Conservation (phyloP, 768 basidiomycete species). For the Sporobolomyces phaffii region DNA sequence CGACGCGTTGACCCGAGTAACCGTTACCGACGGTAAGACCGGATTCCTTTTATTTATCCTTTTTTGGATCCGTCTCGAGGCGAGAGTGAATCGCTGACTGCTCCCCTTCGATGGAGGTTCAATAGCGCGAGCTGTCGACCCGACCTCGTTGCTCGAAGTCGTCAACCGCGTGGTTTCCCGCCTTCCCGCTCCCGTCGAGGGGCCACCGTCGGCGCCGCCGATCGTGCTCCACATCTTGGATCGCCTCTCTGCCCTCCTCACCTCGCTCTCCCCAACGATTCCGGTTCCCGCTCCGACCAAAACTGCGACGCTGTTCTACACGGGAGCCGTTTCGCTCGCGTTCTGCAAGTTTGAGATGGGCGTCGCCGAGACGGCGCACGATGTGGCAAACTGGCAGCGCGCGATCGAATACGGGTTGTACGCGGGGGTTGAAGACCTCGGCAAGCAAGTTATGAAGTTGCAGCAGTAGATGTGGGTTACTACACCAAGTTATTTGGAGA, state of each 20-base stretch:
- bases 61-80: not conserved
- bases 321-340: not conserved
- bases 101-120: not conserved
- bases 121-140: slow-evolving; percentile 3
- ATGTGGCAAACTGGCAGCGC: slow-evolving; percentile 1
- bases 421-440: slow-evolving; percentile 19
- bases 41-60: not conserved
- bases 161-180: not conserved
- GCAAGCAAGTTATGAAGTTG: not conserved
- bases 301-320: slow-evolving; percentile 14
- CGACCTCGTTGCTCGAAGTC: not conserved
- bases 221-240: slow-evolving; percentile 3
- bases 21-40: slow-evolving; percentile 11
- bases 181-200: not conserved
- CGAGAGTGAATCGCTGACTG: not conserved
- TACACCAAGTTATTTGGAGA: too few relatives aligned
- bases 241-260: slow-evolving; percentile 4
- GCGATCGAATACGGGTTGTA: slow-evolving; percentile 12
- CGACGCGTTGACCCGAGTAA: slow-evolving; percentile 10
- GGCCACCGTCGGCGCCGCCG: not conserved
- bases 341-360: slow-evolving; percentile 17
- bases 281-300: not conserved
- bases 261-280: not conserved
- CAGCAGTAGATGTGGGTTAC: not conserved
- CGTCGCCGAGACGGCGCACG: not conserved